Percentiles rank a stretch among this genome's conserved stretches.
phyloP scores from a whole-genome alignment of 495 filamentous ascomycete genomes.

The Penicillium lagena region DNA sequence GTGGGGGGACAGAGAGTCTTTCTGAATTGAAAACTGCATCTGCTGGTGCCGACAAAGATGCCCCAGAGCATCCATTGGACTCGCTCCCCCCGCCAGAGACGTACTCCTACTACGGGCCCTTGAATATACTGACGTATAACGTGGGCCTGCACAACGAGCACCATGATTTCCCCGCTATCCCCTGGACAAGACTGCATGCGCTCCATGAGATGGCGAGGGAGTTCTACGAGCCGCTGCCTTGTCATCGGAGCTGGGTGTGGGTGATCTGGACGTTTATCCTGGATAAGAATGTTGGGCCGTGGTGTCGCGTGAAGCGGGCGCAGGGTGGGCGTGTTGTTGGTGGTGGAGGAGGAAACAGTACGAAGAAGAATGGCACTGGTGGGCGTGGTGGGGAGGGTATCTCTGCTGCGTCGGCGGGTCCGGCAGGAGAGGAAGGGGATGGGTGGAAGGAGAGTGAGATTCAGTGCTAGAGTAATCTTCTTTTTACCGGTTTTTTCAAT shows the following conservation, averaged over 20 bases:
- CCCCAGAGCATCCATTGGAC: slow-evolving; percentile 31
- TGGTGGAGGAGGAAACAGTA: slow-evolving; percentile 21
- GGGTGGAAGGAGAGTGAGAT: slow-evolving; percentile 50
- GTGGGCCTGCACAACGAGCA: slow-evolving; percentile 98
- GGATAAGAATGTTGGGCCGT: slow-evolving; percentile 80
- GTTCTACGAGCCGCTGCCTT: slow-evolving; percentile 86
- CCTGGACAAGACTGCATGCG: slow-evolving; percentile 77
- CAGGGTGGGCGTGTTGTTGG: slow-evolving; percentile 69
- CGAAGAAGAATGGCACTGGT: slow-evolving; percentile 11
- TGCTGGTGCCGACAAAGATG: slow-evolving; percentile 1
- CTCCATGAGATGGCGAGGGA: slow-evolving; percentile 78
- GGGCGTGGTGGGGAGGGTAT: slow-evolving; percentile 42
- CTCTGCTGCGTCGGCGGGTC: slow-evolving; percentile 31
- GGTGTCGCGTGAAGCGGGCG: slow-evolving; percentile 87
- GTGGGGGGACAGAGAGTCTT: slow-evolving; percentile 51
- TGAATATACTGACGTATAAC: slow-evolving; percentile 93
- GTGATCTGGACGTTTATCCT: slow-evolving; percentile 94
- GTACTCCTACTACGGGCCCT: slow-evolving; percentile 89
- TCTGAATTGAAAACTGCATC: slow-evolving; percentile 23
- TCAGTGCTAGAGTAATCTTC: slow-evolving; percentile 18
- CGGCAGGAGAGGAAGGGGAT: slow-evolving; percentile 30
- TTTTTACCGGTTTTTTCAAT: not conserved
- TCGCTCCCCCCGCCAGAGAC: slow-evolving; percentile 76
- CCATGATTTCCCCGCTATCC: slow-evolving; percentile 95
- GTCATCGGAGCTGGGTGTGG: slow-evolving; percentile 82